Conservation (phyloP, 192 early-diverging fungal genomes). For the Linnemannia elongata region DNA sequence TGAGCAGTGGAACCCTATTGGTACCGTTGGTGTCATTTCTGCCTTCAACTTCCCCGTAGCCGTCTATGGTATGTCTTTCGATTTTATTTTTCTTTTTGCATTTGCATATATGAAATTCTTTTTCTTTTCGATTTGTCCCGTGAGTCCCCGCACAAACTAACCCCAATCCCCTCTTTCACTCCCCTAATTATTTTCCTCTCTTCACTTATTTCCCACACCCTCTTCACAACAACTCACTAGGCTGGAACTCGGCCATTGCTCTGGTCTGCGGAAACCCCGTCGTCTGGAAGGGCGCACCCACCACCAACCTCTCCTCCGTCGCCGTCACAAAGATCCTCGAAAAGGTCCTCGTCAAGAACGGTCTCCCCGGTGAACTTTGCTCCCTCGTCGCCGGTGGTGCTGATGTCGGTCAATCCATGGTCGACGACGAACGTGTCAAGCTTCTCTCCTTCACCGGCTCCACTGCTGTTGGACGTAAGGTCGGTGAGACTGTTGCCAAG, state of each 20-base stretch:
- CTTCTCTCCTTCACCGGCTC: constrained; percentile 94
- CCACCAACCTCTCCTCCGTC: constrained; percentile 84
- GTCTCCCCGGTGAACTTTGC: constrained; percentile 86
- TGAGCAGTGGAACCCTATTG: constrained; percentile 96
- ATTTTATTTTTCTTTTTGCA: background rate
- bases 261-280: constrained; percentile 92
- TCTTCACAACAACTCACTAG: constrained; percentile 66
- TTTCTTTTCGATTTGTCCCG: background rate
- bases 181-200: background rate
- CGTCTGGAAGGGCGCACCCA: constrained; percentile 90
- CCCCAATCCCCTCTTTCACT: background rate
- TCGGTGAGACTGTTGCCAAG: constrained; percentile 85
- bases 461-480: constrained; percentile 80
- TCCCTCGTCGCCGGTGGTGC: constrained; percentile 87
- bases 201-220: background rate
- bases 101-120: background rate
- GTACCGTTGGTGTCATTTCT: constrained; percentile 92
- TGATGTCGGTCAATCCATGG: constrained; percentile 86
- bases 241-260: constrained; percentile 94
- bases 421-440: constrained; percentile 77
- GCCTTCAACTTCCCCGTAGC: constrained; percentile 94
- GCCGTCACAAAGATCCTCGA: constrained; percentile 91
- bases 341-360: constrained; percentile 84
- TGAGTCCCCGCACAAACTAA: background rate
- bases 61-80: constrained; percentile 46